A percentile compares a stretch with the other conserved stretches of the same genome.
phyloP scores from a whole-genome alignment of 2,329 filamentous ascomycete genomes.

The Pseudogymnoascus sp. region DNA sequence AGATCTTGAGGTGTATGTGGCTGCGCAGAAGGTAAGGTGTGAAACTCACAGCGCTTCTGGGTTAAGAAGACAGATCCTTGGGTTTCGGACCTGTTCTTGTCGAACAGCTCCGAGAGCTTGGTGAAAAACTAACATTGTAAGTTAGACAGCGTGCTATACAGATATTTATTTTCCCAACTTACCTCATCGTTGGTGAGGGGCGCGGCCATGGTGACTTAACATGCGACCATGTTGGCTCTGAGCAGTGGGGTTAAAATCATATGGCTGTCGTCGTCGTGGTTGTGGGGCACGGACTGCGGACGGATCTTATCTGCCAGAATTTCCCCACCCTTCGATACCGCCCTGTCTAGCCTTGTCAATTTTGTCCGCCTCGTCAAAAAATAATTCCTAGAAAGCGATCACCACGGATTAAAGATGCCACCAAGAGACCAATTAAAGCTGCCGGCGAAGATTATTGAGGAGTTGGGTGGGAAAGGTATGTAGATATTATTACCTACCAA shows the following conservation, averaged over 20 bases:
- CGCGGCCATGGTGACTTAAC: constrained; percentile 34
- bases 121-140: constrained; percentile 58
- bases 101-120: constrained; percentile 61
- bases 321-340: not conserved
- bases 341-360: constrained; percentile 10
- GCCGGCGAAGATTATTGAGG: constrained; percentile 37
- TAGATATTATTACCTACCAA: not conserved
- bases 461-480: constrained; percentile 34
- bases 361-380: constrained; percentile 7
- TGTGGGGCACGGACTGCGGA: constrained; percentile 1
- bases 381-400: not conserved
- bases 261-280: not conserved
- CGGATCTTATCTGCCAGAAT: constrained; percentile 1
- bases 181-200: constrained; percentile 58
- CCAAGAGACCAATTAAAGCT: constrained; percentile 35
- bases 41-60: constrained; percentile 62
- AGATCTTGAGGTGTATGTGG: constrained; percentile 15
- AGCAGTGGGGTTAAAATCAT: constrained; percentile 7
- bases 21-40: constrained; percentile 10
- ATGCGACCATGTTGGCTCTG: constrained; percentile 10
- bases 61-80: constrained; percentile 68
- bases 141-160: not conserved
- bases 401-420: constrained; percentile 11
- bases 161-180: constrained; percentile 11
- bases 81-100: constrained; percentile 56